Evolutionary conservation across 495 filamentous ascomycete species (phyloP), one percentile per base, ranked within the genome.

Genomic region (Penicillium alfredii): DNA sequence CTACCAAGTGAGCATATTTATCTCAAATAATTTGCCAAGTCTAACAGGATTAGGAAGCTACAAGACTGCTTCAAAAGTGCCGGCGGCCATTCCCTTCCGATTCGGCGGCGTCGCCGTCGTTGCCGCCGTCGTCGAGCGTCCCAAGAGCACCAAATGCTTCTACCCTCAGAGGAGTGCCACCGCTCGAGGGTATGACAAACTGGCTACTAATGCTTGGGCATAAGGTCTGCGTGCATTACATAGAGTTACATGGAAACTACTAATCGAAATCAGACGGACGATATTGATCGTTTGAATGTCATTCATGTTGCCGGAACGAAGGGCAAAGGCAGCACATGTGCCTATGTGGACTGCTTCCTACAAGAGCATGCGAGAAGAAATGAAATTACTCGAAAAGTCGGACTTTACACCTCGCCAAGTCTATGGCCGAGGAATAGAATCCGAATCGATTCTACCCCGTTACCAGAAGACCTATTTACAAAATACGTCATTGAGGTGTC

Each of bases 281-380:
- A 88, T 50, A 73, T 89, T 38, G 69, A 81, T 42, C 57, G 58
- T 3, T 60, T 89, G 22, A 83, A 82, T 41, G 64, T 74, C 27
- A 63, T 88, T 10, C 84, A 89, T 52, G 75, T 89, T 8, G 78
- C 84, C n/a, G 84, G 84, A 27, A 89, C 85, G 17, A 89, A 89
- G 61, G 84, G 84, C 25, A 89, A 89, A 61, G 84, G 84, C 30
- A 35, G 40, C 39, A 42, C 45, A 27, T 30, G 40, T 14, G 32
- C 53, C 20, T 45, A 29, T 37, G 31, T 72, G 32, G 66, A 68
- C 18, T 65, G 68, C 24, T 63, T 67, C 41, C 53, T 76, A 2
- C 26, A 57, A 2, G n/a, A n/a, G n/a, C n/a, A n/a, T n/a, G n/a
- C n/a, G n/a, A n/a, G n/a, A n/a, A n/a, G n/a, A n/a, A n/a, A n/a